A percentile compares a stretch with the other conserved stretches of the same genome.
Conservation (phyloP, 768 basidiomycete species). For the Amanita inopinata region DNA sequence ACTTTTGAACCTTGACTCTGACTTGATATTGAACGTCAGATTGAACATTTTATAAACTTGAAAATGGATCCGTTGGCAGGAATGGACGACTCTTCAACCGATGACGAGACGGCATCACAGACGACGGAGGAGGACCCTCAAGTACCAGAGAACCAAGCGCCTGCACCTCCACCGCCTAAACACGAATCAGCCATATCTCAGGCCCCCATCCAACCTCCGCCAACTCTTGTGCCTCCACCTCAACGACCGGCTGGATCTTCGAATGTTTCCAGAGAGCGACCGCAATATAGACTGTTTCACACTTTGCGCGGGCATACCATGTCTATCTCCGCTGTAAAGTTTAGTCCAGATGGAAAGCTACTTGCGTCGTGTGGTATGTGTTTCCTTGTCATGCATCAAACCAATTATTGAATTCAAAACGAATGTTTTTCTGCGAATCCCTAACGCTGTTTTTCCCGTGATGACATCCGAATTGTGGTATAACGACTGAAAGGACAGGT, state of each 20-base stretch:
- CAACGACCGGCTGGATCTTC: conserved; percentile 7
- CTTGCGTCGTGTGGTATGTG: conserved; percentile 81
- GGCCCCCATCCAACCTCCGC: too few species aligned
- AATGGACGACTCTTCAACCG: conserved; percentile 42
- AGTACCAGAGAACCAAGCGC: conserved; percentile 47
- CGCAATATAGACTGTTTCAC: conserved; percentile 63
- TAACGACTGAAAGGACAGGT: conserved; percentile 31
- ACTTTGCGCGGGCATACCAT: conserved; percentile 69
- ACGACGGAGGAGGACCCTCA: conserved; percentile 82
- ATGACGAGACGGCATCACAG: conserved; percentile 65
- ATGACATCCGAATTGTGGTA: neutral
- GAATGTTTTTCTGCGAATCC: conserved; percentile 12
- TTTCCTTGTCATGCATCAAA: too few species aligned
- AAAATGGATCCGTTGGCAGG: neutral
- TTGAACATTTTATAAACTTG: neutral
- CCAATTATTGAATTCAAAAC: conserved; percentile 9
- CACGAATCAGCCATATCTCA: too few species aligned
- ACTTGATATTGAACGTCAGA: too few species aligned
- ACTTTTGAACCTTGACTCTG: too few species aligned
- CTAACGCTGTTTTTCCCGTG: neutral
- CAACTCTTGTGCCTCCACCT: conserved; percentile 18
- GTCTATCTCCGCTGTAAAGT: conserved; percentile 84
- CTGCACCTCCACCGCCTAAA: conserved; percentile 21
- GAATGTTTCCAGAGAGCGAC: conserved; percentile 29
- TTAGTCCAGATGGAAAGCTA: conserved; percentile 79